phyloP scores from a whole-genome alignment of 371 early-diverging fungal species.

The Capniomyces stellatus region DNA sequence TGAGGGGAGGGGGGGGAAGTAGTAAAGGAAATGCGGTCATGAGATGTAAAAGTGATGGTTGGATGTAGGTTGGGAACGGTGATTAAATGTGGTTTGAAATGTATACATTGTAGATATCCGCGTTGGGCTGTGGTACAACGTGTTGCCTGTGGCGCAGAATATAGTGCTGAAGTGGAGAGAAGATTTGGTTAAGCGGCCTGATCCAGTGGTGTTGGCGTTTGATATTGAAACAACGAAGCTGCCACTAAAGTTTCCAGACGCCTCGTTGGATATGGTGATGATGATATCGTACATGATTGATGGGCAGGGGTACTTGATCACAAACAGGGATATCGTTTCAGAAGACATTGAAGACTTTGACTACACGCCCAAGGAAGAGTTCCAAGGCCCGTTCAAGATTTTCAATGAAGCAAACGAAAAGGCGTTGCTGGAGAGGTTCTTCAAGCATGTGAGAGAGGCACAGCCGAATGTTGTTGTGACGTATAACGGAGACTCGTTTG shows the following conservation, averaged over 20 bases:
- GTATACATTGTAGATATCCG: constrained; percentile 45
- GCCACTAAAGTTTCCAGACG: constrained; percentile 97
- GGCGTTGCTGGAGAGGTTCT: constrained; percentile 67
- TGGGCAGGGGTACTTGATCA: constrained; percentile 92
- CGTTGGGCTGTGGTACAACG: constrained; percentile 92
- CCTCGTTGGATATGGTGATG: constrained; percentile 87
- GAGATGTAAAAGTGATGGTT: too few relatives aligned
- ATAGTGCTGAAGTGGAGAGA: constrained; percentile 43
- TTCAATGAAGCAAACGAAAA: constrained; percentile 90
- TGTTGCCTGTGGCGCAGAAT: constrained; percentile 30
- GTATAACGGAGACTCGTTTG: constrained; percentile 99
- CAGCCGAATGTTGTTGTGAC: constrained; percentile 91
- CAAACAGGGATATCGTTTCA: constrained; percentile 92
- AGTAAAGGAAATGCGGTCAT: too few relatives aligned
- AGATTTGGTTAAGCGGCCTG: constrained; percentile 88
- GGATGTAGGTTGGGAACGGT: too few relatives aligned
- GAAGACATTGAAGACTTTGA: constrained; percentile 97
- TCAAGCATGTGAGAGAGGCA: constrained; percentile 74
- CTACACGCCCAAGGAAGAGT: constrained; percentile 95
- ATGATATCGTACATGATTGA: constrained; percentile 99
- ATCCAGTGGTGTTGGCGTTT: constrained; percentile 91
- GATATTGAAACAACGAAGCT: constrained; percentile 99
- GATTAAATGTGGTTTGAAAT: not conserved
- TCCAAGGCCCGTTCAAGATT: constrained; percentile 86
- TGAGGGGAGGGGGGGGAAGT: too few relatives aligned